These are phyloP conservation scores for Geranium incanum DNA, from an alignment of 441 rosid species.

Conservation along the genomic window DNA sequence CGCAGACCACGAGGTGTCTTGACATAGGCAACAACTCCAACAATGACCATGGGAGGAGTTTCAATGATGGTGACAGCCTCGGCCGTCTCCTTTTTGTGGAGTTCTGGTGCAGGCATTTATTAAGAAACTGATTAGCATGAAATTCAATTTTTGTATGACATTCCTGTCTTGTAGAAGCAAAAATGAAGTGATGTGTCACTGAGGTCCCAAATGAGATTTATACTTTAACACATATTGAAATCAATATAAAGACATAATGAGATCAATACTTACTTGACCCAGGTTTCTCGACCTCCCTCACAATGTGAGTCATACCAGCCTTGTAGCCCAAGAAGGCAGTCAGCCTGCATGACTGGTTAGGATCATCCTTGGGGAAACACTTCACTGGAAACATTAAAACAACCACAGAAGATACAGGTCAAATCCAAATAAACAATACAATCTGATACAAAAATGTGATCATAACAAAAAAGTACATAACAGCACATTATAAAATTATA, in stretches of 20 bases:
- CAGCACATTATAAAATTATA: not conserved
- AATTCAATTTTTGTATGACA: not conserved
- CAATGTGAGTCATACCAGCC: constrained; percentile 96
- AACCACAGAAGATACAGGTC: not conserved
- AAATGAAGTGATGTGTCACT: too few species aligned
- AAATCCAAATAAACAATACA: not conserved
- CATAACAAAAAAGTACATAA: not conserved
- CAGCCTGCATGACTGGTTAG: constrained; percentile 61
- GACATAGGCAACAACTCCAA: constrained; percentile 80
- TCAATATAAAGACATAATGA: too few species aligned
- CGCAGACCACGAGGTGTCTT: constrained; percentile 82
- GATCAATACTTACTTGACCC: constrained; percentile 63
- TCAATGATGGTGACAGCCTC: constrained; percentile 82
- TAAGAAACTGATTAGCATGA: not conserved
- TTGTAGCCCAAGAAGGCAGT: constrained; percentile 90
- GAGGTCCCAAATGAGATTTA: too few species aligned
- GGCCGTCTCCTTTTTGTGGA: constrained; percentile 91
- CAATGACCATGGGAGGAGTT: constrained; percentile 78
- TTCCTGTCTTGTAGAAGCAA: too few species aligned
- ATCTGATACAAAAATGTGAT: not conserved
- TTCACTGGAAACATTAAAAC: constrained; percentile 46
- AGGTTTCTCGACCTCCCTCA: constrained; percentile 84
- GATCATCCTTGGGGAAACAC: constrained; percentile 87
- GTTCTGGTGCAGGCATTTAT: constrained; percentile 32
- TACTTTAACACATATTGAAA: too few species aligned